A percentile compares a stretch with the other conserved stretches of the same genome.
These are phyloP conservation scores for Xylaria palmicola DNA, from an alignment of 495 filamentous ascomycete genomes.

Conservation along the genomic window DNA sequence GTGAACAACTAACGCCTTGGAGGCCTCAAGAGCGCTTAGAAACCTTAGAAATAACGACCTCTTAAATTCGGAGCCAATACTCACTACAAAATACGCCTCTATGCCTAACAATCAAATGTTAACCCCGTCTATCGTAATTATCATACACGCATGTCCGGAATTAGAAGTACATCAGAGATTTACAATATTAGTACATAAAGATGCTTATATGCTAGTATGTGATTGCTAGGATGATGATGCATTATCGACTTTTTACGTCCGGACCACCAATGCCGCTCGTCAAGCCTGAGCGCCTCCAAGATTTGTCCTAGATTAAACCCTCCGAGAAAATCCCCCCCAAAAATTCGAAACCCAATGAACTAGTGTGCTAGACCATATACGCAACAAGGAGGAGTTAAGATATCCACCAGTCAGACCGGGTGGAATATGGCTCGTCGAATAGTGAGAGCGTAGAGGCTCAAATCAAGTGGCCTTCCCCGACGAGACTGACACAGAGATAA, in stretches of 20 bases:
- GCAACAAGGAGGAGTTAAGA: not conserved
- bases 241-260: constrained; percentile 3
- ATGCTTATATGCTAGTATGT: not conserved
- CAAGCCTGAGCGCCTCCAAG: not conserved
- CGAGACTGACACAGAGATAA: not conserved
- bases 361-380: not conserved
- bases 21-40: no score
- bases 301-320: not conserved
- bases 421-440: not conserved
- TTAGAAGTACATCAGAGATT: not conserved
- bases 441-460: not conserved
- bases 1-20: no score
- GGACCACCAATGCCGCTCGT: not conserved
- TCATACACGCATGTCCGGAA: no score
- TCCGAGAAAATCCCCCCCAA: not conserved
- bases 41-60: no score
- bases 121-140: no score
- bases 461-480: not conserved
- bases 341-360: not conserved
- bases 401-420: not conserved
- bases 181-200: not conserved
- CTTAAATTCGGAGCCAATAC: no score
- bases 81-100: no score
- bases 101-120: no score
- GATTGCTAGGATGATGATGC: not conserved